These are phyloP conservation scores for Colletotrichum tropicale DNA, from an alignment of 2,329 filamentous ascomycete species.

Conservation along the genomic window DNA sequence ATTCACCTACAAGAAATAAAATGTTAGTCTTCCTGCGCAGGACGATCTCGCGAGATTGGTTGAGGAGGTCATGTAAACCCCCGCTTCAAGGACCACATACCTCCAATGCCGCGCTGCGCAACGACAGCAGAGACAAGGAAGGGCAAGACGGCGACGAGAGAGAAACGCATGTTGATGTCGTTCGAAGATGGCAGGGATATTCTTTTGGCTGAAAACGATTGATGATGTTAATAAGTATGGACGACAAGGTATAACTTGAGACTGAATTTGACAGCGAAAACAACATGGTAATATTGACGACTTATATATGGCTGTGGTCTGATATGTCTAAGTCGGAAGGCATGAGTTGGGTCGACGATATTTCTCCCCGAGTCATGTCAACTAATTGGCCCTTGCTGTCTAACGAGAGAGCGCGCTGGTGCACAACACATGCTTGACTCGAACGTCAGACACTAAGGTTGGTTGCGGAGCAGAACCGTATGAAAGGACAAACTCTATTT, in stretches of 20 bases:
- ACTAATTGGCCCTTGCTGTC: not conserved
- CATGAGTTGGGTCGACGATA: not conserved
- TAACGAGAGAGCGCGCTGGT: not conserved
- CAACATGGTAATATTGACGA: not conserved
- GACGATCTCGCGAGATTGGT: rapidly evolving
- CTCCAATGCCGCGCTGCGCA: not conserved
- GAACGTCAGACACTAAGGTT: not conserved
- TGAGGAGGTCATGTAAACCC: not conserved
- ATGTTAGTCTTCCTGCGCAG: not conserved
- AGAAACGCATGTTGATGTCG: not conserved
- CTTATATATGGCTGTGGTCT: not conserved
- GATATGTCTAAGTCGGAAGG: not conserved
- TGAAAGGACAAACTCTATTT: not conserved
- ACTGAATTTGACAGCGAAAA: rapidly evolving
- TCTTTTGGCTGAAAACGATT: not conserved
- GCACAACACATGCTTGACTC: not conserved
- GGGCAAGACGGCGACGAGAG: not conserved
- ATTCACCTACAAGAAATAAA: not conserved
- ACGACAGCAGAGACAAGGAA: not conserved
- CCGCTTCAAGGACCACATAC: not conserved
- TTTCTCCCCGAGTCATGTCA: not conserved
- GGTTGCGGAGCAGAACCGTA: not conserved
- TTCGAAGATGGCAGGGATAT: not conserved
- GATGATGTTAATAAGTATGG: not conserved
- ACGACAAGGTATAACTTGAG: not conserved